Evolutionary conservation across 495 filamentous ascomycete genomes (phyloP), one percentile per base, ranked within the genome.

Genomic region (Penicillium salamii): DNA sequence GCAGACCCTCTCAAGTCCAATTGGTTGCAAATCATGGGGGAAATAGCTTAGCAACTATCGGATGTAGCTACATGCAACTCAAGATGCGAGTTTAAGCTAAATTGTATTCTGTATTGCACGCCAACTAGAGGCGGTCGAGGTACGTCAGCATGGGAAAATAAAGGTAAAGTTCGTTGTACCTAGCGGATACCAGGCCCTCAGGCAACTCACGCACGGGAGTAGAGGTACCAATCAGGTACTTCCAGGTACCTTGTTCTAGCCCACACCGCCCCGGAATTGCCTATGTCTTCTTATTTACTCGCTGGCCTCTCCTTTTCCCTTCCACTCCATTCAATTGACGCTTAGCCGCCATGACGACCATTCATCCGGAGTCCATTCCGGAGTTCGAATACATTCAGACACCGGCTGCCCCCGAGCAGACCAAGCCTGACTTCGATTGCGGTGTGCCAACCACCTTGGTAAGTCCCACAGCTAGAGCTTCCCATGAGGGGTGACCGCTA

Each of bases 381-480:
- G 80, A 85, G 62, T 83, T 86, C 65, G 83, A 86, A 66, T 86
- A 81, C 67, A 80, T 86, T 45, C 69, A 81, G 54, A 87, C 83
- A 49, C 84, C 84, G 49, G 65, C 78, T 38, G 82, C 79, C 50
- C 66, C 67, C 23, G 55, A 68, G 57, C 61, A 74, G 61, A 42
- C 59, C 44, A 66, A 70, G 58, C 59, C 69, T 21, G 58, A 62
- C 47, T 58, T 63, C 36, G 61, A 63, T 29, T 63, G 61, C 44
- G 61, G 61, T 52, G 61, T 63, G 3, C 61, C 52, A 11, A 63
- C 61, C 31, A 63, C 61, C n/a, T 24, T 63, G 46, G 61, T 63
- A 54, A 53, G 61, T 49, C 14, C n/a, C 44, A 29, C n/a, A 28
- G 31, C 19, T 35, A 21, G 45, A 48, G 46, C 46, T 48, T 31